Conservation (phyloP, 352 stramenopile genomes). For the Plasmopara halstedii region DNA sequence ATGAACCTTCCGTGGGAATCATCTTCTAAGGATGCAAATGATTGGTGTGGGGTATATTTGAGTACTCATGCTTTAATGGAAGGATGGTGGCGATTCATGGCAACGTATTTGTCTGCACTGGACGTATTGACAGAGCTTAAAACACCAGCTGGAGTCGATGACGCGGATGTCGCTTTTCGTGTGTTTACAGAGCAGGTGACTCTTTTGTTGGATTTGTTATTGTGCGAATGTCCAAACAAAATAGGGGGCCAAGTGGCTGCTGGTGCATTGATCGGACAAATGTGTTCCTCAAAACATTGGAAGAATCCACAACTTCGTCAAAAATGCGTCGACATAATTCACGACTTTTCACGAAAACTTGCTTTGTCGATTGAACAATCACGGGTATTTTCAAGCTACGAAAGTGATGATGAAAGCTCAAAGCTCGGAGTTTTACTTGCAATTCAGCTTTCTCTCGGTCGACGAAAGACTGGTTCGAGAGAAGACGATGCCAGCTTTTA, state of each 20-base stretch:
- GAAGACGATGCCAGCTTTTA: conserved; percentile 13
- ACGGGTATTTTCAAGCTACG: conserved; percentile 27
- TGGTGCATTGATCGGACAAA: conserved; percentile 28
- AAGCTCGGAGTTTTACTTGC: conserved; percentile 19
- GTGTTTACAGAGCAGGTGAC: conserved; percentile 31
- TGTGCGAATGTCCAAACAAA: conserved; percentile 9
- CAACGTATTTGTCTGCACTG: conserved; percentile 29
- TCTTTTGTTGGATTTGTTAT: conserved; percentile 9
- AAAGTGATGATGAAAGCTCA: conserved; percentile 8
- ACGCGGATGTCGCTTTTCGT: conserved; percentile 27
- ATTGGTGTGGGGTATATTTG: conserved; percentile 17
- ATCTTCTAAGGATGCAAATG: not conserved
- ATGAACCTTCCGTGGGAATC: conserved; percentile 18
- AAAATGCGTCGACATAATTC: conserved; percentile 17
- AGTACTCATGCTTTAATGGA: conserved; percentile 30
- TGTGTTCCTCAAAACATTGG: conserved; percentile 36
- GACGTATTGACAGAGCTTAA: conserved; percentile 36
- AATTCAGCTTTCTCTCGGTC: conserved; percentile 30
- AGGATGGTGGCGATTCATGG: conserved; percentile 37
- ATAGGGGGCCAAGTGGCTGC: conserved; percentile 20
- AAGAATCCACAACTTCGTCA: conserved; percentile 17
- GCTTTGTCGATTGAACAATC: conserved; percentile 26
- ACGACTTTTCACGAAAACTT: conserved; percentile 17
- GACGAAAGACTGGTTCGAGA: conserved; percentile 16
- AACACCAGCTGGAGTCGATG: conserved; percentile 29